Base-by-base conservation (phyloP, 2,329 filamentous ascomycete species). In the Diaporthe sp. region DNA sequence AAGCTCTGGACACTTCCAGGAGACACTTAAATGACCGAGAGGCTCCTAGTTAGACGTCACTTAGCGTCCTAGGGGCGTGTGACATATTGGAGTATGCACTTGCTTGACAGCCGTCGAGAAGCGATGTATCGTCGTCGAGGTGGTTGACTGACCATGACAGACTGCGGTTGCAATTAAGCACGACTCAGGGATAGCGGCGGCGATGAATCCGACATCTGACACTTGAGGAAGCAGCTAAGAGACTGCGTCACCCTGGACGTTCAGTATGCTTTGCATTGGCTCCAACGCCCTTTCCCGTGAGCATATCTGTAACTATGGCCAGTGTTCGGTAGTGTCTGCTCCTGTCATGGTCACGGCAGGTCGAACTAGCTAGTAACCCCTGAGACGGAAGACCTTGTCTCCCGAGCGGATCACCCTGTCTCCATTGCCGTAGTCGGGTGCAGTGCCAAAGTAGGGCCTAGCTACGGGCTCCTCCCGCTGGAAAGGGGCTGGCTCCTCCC, bases 171-270 rank as follows among this genome's bases (percentile, higher is more conserved):
- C 65, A 70, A 15, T 55, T 15, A 70, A 70, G 65, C 65, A 70
- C 49, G 49, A 55, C 49, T 37, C 47, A 55, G 65, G 65, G 49
- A 55, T 70, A 55, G 65, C 49, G 65, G 49, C 65, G 65, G 47
- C 65, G 65, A 70, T 55, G 65, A 70, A 70, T 53, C 49, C 49
- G 65, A 42, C 65, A 70, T n/a, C 49, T 51, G 65, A 39, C 65
- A 70, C 47, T 20, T 55, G 34, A 15, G 49, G 47, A 31, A 53
- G 65, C 65, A 42, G 49, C 65, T 10, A 70, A 34, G 34, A 20
- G 34, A 42, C 13, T 42, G 31, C 44, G n/a, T 42, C 31, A 53
- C 12, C 31, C 47, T 53, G 12, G 31, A 68, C n/a, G 22, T 39
- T 28, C 49, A 25, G 13, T 28, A 37, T 53, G 31, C 22, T 22